These are phyloP conservation scores for Panaeolus cyanescens DNA, from an alignment of 768 basidiomycete genomes.

Conservation along the genomic window DNA sequence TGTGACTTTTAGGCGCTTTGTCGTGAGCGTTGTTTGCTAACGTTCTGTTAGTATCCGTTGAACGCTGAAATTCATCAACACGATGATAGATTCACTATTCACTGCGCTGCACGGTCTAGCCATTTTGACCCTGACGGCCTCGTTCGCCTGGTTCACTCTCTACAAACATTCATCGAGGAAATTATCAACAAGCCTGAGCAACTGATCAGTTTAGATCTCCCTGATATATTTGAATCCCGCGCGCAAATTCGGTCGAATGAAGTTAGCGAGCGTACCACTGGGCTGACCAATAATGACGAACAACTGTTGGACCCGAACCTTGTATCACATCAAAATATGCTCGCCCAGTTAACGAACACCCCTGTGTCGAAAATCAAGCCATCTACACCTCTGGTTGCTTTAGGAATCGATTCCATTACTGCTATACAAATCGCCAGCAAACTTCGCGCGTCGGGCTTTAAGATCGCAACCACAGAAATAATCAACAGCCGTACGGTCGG, in stretches of 20 bases:
- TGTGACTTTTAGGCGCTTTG: slow-evolving; percentile 7
- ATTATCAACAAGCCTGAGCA: slow-evolving; percentile 17
- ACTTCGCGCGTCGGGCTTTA: slow-evolving; percentile 37
- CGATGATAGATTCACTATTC: slow-evolving; percentile 29
- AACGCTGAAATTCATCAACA: slow-evolving; percentile 42
- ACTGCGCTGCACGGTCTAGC: slow-evolving; percentile 34
- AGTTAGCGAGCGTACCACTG: neutral
- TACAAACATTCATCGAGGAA: slow-evolving; percentile 16
- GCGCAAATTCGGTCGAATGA: neutral
- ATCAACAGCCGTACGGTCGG: slow-evolving; percentile 39
- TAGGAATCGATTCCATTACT: slow-evolving; percentile 53
- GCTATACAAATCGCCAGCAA: slow-evolving; percentile 46
- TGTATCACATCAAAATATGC: slow-evolving; percentile 12
- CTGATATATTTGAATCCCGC: slow-evolving; percentile 1
- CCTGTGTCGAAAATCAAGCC: slow-evolving; percentile 29
- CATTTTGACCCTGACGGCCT: slow-evolving; percentile 27
- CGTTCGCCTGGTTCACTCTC: slow-evolving; percentile 15
- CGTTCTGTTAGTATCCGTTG: slow-evolving; percentile 39
- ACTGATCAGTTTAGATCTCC: slow-evolving; percentile 8
- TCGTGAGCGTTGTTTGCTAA: neutral
- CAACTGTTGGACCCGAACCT: neutral
- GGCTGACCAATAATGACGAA: neutral
- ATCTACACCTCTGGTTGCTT: slow-evolving; percentile 35
- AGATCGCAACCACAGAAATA: slow-evolving; percentile 38
- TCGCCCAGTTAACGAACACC: slow-evolving; percentile 25